Base-by-base conservation (phyloP, 2,329 filamentous ascomycete genomes). In the Botryotinia convoluta region DNA sequence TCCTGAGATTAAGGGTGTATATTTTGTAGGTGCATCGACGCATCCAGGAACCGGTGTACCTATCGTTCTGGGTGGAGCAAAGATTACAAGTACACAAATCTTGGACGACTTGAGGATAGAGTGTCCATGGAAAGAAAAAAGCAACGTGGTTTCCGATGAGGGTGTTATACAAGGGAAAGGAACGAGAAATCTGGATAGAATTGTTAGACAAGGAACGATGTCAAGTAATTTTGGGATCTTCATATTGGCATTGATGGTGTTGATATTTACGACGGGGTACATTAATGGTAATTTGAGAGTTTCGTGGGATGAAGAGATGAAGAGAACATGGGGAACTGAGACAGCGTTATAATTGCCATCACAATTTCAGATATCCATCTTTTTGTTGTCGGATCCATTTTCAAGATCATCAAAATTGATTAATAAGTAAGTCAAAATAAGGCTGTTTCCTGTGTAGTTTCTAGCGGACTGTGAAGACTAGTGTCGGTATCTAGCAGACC, bases 41-140 rank as follows among this genome's bases (percentile, higher is more conserved):
- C 92, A 94, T 83, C 92, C 92, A 0, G 92, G 92, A 1, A 93
- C 92, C 0, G 92, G 92, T 0, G 92, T 94, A 32, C 92, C 92
- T 4, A 92, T 94, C 72, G 90, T 91, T 39, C 82, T 93, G 16
- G 91, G 91, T 0, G 91, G 92, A 0, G 88, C 89, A 14, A 91
- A 89, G 80, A 85, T 93, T 72, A 87, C 88, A 0, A 84, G 82
- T 14, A 86, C 86, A 77, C 85, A 89, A 80, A 83, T 89, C 8
- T 76, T 88, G 20, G 79, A 81, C 9, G 79, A 80, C 54, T 44
- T 73, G 4, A 71, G 72, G 0, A 51, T 75, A 16, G 9, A 8
- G 1, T 68, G 78, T 8, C 79, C 79, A 3, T 79, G 79, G 79
- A 67, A 64, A 44, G 73, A 69, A 7, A 74, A 73, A 65, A 62